phyloP scores from a whole-genome alignment of 768 basidiomycete species.

The Melanogaster broomeanus region DNA sequence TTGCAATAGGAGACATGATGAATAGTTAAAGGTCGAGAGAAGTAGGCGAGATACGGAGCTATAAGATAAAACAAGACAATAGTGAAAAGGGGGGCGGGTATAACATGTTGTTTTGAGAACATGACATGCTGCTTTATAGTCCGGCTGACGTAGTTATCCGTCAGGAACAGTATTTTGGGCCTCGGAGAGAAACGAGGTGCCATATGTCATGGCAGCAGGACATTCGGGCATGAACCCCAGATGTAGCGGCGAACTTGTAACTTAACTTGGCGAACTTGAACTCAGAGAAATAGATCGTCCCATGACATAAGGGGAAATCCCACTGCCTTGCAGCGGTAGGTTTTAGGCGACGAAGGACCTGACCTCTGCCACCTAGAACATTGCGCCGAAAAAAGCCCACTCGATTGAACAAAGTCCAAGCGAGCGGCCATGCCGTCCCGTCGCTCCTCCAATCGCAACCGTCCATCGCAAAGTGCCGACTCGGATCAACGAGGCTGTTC shows the following conservation, averaged over 20 bases:
- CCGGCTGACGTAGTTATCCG: conserved; percentile 5
- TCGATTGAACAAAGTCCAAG: no score
- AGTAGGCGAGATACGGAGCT: neutral
- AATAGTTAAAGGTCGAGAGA: neutral
- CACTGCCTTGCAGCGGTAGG: no score
- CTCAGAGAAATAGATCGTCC: conserved; percentile 15
- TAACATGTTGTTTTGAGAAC: conserved; percentile 18
- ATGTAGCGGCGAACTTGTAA: no score
- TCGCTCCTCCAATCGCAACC: no score
- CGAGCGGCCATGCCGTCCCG: no score
- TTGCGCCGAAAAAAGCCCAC: no score
- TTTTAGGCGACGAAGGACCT: no score
- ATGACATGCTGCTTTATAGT: conserved; percentile 28
- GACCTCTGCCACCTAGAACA: no score
- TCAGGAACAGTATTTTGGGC: conserved; percentile 1
- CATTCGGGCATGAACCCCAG: neutral
- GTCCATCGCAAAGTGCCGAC: no score
- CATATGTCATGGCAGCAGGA: conserved; percentile 8
- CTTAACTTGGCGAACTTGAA: conserved; percentile 3
- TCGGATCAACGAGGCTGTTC: no score
- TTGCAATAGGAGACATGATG: conserved; percentile 29
- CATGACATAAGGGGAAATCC: no score
- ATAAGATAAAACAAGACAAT: conserved; percentile 20
- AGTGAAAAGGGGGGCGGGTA: neutral
- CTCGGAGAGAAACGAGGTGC: neutral